Evolutionary conservation across 768 basidiomycete species (phyloP), one percentile per base, ranked within the genome.

Genomic region (Lanmaoa pseudosensibilis): DNA sequence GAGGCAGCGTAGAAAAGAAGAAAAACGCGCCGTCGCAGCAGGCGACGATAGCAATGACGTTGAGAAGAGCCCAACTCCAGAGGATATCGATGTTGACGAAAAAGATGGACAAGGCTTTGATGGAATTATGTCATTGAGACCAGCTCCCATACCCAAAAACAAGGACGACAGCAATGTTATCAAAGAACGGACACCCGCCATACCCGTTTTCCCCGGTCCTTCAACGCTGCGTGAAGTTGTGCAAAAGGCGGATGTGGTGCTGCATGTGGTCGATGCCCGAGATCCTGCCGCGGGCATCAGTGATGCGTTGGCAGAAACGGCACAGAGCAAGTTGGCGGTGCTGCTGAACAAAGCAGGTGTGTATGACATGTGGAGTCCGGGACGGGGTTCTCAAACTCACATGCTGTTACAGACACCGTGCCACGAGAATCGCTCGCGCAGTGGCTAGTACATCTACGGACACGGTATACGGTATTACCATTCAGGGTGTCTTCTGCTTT

Each of bases 291-390:
- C 88, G 19, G 86, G 81, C 67, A 79, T 92, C 49, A 90, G 87
- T 64, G 91, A 94, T 67, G 73, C 79, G 21, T 69, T 86, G 46
- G 72, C 75, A 19, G 70, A 71, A 36, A 60, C 75, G 43, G 76
- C 69, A 43, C 69, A 57, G 39, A 81, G 70, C 57, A 80, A 80
- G 64, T 72, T 88, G 13, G 62, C 87, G 19, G 72, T 94, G n/a
- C 77, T 95, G 18, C 70, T 97, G 52, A 95, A 89, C 71, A 97
- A 97, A 77, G 87, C 88, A 61, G 94, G 94, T 92, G 63, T 55
- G 87, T 78, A 46, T 34, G 37, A 48, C 52, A 21, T 33, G 46
- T 37, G 27, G 36, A n/a, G n/a, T n/a, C n/a, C n/a, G n/a, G n/a
- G n/a, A 34, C 51, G 33, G 25, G 40, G 19, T 46, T 37, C 13